Conservation (phyloP, 1,139 yeast genomes). For the Diutina ranongensis region DNA sequence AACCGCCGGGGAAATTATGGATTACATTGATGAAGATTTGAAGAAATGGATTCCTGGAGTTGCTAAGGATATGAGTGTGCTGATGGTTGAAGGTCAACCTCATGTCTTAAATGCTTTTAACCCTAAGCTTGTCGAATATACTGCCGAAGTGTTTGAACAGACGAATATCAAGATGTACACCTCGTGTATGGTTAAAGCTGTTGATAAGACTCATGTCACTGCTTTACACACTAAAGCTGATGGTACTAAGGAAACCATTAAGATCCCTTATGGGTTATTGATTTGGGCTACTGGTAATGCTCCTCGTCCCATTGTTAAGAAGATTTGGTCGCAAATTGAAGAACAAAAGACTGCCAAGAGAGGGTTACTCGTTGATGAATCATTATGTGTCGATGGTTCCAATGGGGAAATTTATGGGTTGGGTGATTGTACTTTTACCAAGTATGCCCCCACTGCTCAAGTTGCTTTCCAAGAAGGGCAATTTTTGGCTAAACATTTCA, state of each 20-base stretch:
- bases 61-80: constrained; percentile 68
- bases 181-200: constrained; percentile 83
- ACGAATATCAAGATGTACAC: constrained; percentile 71
- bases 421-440: constrained; percentile 91
- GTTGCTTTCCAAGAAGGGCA: constrained; percentile 93
- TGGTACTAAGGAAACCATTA: constrained; percentile 45
- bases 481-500: constrained; percentile 64
- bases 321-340: constrained; percentile 57
- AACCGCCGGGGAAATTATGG: constrained; percentile 91
- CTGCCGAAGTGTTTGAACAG: constrained; percentile 69
- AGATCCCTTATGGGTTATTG: constrained; percentile 80
- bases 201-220: constrained; percentile 51
- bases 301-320: constrained; percentile 65
- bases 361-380: constrained; percentile 73
- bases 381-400: constrained; percentile 68
- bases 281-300: constrained; percentile 99
- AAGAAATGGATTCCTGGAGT: constrained; percentile 82
- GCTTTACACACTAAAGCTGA: constrained; percentile 57
- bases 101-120: constrained; percentile 83
- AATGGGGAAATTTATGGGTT: constrained; percentile 66
- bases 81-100: constrained; percentile 86
- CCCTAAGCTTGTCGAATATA: constrained; percentile 72
- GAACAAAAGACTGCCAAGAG: constrained; percentile 84
- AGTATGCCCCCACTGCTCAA: constrained; percentile 93
- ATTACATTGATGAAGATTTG: constrained; percentile 86